Conservation (phyloP, 2,329 filamentous ascomycete species). For the Sporothrix inflata region DNA sequence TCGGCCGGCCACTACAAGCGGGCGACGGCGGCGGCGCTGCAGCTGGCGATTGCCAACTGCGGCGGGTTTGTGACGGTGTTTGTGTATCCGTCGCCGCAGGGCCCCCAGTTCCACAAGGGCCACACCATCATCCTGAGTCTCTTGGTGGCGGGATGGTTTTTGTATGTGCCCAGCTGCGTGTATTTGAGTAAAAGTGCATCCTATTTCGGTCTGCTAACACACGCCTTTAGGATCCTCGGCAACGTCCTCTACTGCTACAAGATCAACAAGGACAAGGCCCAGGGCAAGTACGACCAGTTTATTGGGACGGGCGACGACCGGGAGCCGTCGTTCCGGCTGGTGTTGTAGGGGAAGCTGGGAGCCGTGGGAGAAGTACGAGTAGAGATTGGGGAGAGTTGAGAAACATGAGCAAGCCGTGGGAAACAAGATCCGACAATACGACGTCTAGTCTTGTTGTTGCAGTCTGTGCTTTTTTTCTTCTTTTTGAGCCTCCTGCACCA, state of each 20-base stretch:
- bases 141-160: constrained; percentile 64
- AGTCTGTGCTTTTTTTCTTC: background rate
- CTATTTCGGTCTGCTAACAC: no score
- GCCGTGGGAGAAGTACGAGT: background rate
- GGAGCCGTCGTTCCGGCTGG: constrained; percentile 64
- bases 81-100: constrained; percentile 54
- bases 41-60: constrained; percentile 68
- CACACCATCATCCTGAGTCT: constrained; percentile 65
- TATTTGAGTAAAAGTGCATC: no score
- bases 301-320: constrained; percentile 63
- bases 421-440: constrained; percentile 13
- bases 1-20: constrained; percentile 71
- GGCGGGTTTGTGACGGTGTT: constrained; percentile 64
- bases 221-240: constrained; percentile 60
- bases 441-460: background rate
- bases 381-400: background rate
- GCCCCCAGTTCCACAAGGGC: constrained; percentile 61
- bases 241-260: constrained; percentile 67
- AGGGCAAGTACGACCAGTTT: constrained; percentile 62
- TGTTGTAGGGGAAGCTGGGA: constrained; percentile 49
- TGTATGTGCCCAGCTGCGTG: constrained; percentile 51
- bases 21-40: constrained; percentile 66
- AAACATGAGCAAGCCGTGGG: background rate
- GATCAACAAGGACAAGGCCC: constrained; percentile 64
- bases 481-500: background rate